These are phyloP conservation scores for Termitomyces sp. DNA, from an alignment of 768 basidiomycete species.

Conservation along the genomic window DNA sequence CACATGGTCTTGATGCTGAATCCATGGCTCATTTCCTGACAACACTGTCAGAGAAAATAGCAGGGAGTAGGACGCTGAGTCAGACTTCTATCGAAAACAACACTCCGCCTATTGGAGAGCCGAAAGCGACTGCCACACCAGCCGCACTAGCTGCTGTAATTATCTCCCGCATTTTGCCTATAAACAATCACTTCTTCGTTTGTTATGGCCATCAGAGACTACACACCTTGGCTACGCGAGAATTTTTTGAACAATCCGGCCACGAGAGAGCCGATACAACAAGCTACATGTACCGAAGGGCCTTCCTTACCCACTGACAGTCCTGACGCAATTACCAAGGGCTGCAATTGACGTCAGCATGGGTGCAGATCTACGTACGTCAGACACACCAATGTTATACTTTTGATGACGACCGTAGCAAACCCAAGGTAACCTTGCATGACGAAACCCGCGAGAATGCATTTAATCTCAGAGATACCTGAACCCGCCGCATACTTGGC, in stretches of 20 bases:
- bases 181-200: neutral
- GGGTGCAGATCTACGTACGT: neutral
- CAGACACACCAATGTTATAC: conserved; percentile 71
- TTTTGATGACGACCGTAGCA: conserved; percentile 90
- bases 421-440: conserved; percentile 94
- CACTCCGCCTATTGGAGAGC: conserved; percentile 96
- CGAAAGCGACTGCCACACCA: conserved; percentile 97
- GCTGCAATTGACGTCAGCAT: conserved; percentile 40
- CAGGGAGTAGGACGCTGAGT: neutral
- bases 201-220: neutral
- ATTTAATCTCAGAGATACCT: conserved; percentile 98
- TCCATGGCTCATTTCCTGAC: conserved; percentile 94
- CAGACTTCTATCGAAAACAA: conserved; percentile 92
- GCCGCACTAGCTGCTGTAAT: conserved; percentile 95
- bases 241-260: conserved; percentile 80
- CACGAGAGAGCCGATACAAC: conserved; percentile 88
- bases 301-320: conserved; percentile 98
- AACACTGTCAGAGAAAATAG: neutral
- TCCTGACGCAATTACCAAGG: conserved; percentile 94
- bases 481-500: conserved; percentile 97
- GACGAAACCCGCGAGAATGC: conserved; percentile 92
- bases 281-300: conserved; percentile 96
- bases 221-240: conserved; percentile 80
- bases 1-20: conserved; percentile 99
- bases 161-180: conserved; percentile 84